phyloP scores from a whole-genome alignment of 116 monocot genomes.

The Thalassia testudinum region DNA sequence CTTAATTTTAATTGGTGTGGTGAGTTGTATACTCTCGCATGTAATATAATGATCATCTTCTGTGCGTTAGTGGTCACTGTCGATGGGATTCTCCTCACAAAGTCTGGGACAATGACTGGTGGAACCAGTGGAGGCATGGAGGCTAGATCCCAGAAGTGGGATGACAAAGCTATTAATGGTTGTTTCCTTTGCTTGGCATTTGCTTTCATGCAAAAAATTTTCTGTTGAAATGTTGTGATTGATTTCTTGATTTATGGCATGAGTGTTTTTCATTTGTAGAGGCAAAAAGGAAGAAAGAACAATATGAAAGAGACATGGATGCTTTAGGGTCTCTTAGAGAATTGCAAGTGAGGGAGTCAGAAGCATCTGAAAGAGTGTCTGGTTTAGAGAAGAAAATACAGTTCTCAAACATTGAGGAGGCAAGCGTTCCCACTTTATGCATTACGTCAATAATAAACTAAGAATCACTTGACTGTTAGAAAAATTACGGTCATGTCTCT shows the following conservation, averaged over 20 bases:
- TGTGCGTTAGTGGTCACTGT: conserved; percentile 61
- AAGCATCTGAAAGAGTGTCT: conserved; percentile 58
- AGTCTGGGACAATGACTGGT: conserved; percentile 98
- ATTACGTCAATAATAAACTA: no score
- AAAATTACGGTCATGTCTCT: no score
- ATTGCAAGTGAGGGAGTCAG: conserved; percentile 72
- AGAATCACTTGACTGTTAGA: no score
- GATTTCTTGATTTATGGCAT: neutral
- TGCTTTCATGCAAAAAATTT: neutral
- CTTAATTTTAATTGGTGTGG: no score
- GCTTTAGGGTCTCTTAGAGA: conserved; percentile 68
- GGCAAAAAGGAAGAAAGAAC: conserved; percentile 63
- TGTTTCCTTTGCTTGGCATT: conserved; percentile 3
- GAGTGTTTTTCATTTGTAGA: conserved; percentile 17
- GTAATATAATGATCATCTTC: no score
- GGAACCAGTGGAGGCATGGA: conserved; percentile 96
- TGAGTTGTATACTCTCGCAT: no score
- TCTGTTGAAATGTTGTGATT: no score
- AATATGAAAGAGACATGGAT: conserved; percentile 72
- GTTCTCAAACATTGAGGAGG: conserved; percentile 70
- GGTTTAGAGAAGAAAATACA: conserved; percentile 87
- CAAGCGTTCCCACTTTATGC: conserved; percentile 11
- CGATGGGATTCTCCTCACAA: conserved; percentile 92
- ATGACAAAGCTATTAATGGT: conserved; percentile 75
- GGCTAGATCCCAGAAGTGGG: conserved; percentile 98